Base-by-base conservation (phyloP, 257 asterid genomes). In the Petunia axillaris region DNA sequence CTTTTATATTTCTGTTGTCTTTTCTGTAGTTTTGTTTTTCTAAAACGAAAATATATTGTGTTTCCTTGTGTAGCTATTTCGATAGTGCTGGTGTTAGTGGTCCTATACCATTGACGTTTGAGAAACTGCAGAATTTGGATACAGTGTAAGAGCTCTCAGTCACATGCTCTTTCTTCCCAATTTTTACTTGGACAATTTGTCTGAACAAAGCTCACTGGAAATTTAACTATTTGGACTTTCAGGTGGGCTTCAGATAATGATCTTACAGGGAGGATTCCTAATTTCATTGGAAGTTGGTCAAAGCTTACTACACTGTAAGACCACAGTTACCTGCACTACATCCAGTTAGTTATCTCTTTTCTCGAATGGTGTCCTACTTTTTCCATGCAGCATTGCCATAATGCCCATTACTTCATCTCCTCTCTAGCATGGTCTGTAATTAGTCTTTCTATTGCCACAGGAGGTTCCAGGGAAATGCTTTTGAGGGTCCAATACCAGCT, bases 381-480 rank as follows among this genome's bases (percentile, higher is more conserved):
- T 71, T 71, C 13, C 25, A 0, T 71, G 60, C 77, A 48, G 59
- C 60, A 71, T 48, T 71, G 60, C 60, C 63, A 8, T 35, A 46
- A 40, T 37, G 48, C 11, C 1, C 15, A 3, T 38, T 41, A 13
- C 41, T 35, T 50, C 71, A 53, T 15, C 4, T 52, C 37, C 39
- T 66, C 55, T 73, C 41, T 68, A 76, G 48, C 65, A 66, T 81
- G 10, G 14, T 40, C 53, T 79, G 54, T 87, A 57, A 73, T 54
- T 44, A 48, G 63, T 79, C 40, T 14, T 52, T 40, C 76, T 60
- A 43, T 50, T 6, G 76, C 64, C 82, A 66, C 88, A 94, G 98
- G 89, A 87, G 93, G 87, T 82, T 94, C 13, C 94, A 92, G 76
- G 97, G 98, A 64, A 94, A 94, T 85, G 87, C 97, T 70, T 87